Percentiles rank a stretch among this genome's conserved stretches.
Evolutionary conservation across 2,329 filamentous ascomycete species (phyloP).

Genomic region (Ophiosphaerella korrae): DNA sequence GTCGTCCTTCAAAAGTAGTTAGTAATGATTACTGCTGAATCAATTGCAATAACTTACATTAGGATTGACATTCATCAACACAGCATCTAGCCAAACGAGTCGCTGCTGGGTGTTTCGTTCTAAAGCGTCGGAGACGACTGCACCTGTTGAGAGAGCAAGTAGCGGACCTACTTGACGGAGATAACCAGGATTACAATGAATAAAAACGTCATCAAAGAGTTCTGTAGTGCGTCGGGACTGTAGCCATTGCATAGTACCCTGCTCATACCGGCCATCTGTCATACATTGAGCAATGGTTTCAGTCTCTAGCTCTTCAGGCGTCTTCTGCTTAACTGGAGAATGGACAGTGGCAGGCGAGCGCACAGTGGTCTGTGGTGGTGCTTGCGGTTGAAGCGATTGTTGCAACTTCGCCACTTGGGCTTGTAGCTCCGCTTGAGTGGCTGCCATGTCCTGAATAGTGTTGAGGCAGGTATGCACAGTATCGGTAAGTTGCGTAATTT

Average conservation of each 20-base stretch:
- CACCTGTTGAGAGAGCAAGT: conserved; percentile 64
- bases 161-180: conserved; percentile 61
- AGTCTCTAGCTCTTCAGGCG: conserved; percentile 63
- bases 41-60: conserved; percentile 49
- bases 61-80: conserved; percentile 60
- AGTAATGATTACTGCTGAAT: conserved; percentile 4
- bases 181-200: conserved; percentile 62
- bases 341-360: conserved; percentile 39
- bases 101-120: conserved; percentile 60
- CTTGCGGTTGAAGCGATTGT: conserved; percentile 44
- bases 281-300: conserved; percentile 67
- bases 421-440: conserved; percentile 71
- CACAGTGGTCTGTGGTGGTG: conserved; percentile 10
- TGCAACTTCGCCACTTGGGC: conserved; percentile 55
- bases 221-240: conserved; percentile 64
- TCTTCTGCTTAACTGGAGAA: conserved; percentile 51
- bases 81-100: conserved; percentile 63
- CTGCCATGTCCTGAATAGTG: conserved; percentile 72
- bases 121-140: conserved; percentile 64
- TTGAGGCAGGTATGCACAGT: conserved; percentile 70
- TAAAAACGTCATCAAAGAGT: conserved; percentile 67
- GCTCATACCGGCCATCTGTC: conserved; percentile 57
- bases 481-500: conserved; percentile 74
- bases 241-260: conserved; percentile 62
- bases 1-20: conserved; percentile 48